Base-by-base conservation (phyloP, 768 basidiomycete species). In the Russula virescens region DNA sequence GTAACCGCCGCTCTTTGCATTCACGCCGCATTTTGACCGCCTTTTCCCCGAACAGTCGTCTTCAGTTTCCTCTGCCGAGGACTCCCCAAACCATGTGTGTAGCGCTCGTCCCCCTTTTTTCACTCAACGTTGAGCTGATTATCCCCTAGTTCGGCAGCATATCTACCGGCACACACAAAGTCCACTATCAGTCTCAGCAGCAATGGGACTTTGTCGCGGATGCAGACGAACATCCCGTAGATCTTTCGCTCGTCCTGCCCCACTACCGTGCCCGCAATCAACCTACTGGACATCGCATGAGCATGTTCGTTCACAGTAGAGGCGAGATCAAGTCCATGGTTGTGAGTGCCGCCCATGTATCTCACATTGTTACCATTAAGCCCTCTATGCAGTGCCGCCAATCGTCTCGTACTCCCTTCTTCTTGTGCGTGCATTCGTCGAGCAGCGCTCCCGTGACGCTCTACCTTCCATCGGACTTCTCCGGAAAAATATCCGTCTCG, bases 381-480 rank as follows among this genome's bases (percentile, higher is more conserved):
- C n/a, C 16, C 38, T 13, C 14, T 38, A 18, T 66, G 42, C 57
- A 72, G 70, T 73, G 69, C 68, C 66, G 64, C 40, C 71, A 70
- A 56, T 73, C 71, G 38, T 67, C 69, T 50, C 73, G 72, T 55
- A 68, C 72, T 6, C 71, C 73, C 21, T 71, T 68, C 64, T 57
- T 65, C 38, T 79, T 91, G 53, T 83, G 88, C 71, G 76, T 91
- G 40, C 80, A 79, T 65, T 85, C 82, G 19, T 75, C 78, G n/a
- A 73, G 77, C 25, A 58, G 60, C 52, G 86, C 89, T 45, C 81
- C 88, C 68, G 80, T 91, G 34, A 89, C 84, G 6, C 73, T 91
- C 62, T 91, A 85, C 83, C 77, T 91, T 21, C 89, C 89, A 16
- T 89, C 88, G 40, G 88, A 91, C 69, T 91, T 91, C 74, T 81